Base-by-base conservation (phyloP, 768 basidiomycete species). In the Psilocybe subaeruginosa region DNA sequence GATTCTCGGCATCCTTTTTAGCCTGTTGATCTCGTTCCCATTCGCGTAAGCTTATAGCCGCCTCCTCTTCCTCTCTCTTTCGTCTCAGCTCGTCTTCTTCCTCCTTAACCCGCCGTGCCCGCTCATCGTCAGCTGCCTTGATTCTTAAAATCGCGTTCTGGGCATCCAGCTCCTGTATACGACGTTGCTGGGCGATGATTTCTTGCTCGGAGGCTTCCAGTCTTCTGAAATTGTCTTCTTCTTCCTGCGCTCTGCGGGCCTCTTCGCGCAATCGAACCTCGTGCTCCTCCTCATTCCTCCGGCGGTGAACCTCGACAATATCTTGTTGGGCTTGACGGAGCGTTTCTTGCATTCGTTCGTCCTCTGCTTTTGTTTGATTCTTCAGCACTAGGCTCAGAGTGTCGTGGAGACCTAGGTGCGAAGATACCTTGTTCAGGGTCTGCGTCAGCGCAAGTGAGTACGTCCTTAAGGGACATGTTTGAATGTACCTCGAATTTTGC, bases 371-470 rank as follows among this genome's bases (percentile, higher is more conserved):
- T 12, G 58, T 55, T n/a, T 66, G 62, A 11, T 59, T 48, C 39
- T 59, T 46, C 16, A 61, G 50, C 19, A 66, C 9, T 16, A 61
- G 48, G 35, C 43, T 50, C 7, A 66, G n/a, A 12, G 47, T 53
- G 8, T 66, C 62, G 50, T 64, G 58, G 0, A 66, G 47, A 19
- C 56, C 57, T 1, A 66, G 55, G 47, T 66, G 63, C 3, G 66
- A 60, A 8, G 58, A 57, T 14, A 66, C 51, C 66, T 66, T 19
- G 23, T 19, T 6, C 4, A 37, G 12, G 19, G 29, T 9, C 43
- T 56, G 17, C 2, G 49, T 56, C n/a, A 59, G 50, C 11, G 3
- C 14, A 17, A 14, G 7, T 57, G 16, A 57, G n/a, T 27, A 23
- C 23, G 39, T 47, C 35, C 30, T 6, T 33, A 27, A 11, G 19